Percentiles rank a stretch among this genome's conserved stretches.
Evolutionary conservation across 129 eudicot genomes (phyloP).

Genomic region (Helianthus tuberosus): DNA sequence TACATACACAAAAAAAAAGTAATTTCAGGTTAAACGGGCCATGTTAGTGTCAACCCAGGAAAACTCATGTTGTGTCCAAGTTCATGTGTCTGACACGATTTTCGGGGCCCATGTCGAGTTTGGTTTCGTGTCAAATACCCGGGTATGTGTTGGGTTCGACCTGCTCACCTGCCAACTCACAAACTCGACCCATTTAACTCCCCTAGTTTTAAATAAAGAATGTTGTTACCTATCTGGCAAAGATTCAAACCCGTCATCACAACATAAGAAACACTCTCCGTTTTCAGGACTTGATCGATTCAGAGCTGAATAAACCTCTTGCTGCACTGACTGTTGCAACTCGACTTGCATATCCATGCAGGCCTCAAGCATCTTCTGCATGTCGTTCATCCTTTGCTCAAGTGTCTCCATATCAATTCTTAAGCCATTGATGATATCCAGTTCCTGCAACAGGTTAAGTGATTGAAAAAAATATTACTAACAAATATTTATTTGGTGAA

Average conservation of each 20-base stretch:
- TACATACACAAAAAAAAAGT: too few species aligned
- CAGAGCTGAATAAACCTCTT: constrained; percentile 78
- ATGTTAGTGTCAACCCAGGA: too few species aligned
- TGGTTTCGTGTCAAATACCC: too few species aligned
- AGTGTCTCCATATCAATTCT: constrained; percentile 77
- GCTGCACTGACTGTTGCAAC: constrained; percentile 71
- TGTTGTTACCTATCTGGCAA: constrained; percentile 61
- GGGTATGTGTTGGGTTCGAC: neutral
- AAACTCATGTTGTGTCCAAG: too few species aligned
- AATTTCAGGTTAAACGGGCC: too few species aligned
- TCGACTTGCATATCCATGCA: constrained; percentile 89
- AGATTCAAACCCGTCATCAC: constrained; percentile 52
- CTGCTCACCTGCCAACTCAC: neutral
- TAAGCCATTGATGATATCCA: constrained; percentile 71
- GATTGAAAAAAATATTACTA: neutral
- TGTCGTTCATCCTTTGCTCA: constrained; percentile 71
- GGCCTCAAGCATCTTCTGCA: constrained; percentile 86
- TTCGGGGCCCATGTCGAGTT: neutral
- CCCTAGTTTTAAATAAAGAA: neutral
- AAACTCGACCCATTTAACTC: neutral
- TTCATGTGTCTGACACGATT: neutral
- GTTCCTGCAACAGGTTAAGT: constrained; percentile 43
- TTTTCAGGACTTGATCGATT: constrained; percentile 59
- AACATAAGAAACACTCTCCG: constrained; percentile 74
- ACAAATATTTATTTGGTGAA: neutral